Evolutionary conservation across 768 basidiomycete genomes (phyloP).

Genomic region (Calocybe gangraenosa): DNA sequence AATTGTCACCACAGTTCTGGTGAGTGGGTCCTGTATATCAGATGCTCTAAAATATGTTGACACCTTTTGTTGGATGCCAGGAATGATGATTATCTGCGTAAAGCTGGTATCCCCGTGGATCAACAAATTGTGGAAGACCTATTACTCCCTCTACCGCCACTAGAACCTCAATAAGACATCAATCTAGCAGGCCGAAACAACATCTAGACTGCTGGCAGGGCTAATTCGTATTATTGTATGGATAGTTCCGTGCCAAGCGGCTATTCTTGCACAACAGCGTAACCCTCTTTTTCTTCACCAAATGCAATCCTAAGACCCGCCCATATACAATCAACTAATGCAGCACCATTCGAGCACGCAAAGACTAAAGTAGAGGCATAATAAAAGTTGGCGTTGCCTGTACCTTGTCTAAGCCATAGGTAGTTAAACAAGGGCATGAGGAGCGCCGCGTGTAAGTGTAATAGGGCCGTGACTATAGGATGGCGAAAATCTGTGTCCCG

Average conservation of each 20-base stretch:
- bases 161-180: constrained; percentile 8
- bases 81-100: constrained; percentile 51
- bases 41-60: background rate
- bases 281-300: constrained; percentile 48
- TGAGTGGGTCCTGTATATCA: constrained; percentile 16
- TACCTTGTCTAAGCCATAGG: constrained; percentile 87
- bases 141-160: constrained; percentile 21
- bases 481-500: constrained; percentile 66
- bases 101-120: constrained; percentile 41
- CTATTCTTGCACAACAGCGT: constrained; percentile 58
- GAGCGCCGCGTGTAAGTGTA: constrained; percentile 79
- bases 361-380: constrained; percentile 95
- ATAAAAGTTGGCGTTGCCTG: constrained; percentile 98
- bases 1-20: constrained; percentile 35
- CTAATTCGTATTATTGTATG: no score
- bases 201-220: no score
- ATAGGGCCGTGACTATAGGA: constrained; percentile 77
- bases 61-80: constrained; percentile 19
- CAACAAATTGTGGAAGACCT: constrained; percentile 38
- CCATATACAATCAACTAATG: constrained; percentile 76
- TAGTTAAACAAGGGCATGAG: constrained; percentile 90
- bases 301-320: constrained; percentile 78
- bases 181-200: no score
- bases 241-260: constrained; percentile 9
- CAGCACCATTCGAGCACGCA: constrained; percentile 83